Evolutionary conservation across 2,329 filamentous ascomycete species (phyloP), one percentile per base, ranked within the genome.

Genomic region (Neocatenulostroma microsporum): DNA sequence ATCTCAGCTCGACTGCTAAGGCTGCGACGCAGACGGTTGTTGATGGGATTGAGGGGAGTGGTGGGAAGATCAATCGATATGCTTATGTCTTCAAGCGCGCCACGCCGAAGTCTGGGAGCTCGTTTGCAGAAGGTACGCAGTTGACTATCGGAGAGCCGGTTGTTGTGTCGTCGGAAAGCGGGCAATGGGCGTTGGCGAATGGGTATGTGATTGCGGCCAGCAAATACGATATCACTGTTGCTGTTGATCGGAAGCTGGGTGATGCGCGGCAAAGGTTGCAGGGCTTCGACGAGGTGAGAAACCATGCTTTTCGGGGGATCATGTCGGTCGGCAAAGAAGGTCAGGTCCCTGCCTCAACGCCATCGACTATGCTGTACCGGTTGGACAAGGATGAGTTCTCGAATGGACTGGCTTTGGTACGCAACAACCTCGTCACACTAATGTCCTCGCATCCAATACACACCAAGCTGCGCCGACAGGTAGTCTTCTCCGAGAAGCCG

Each of bases 351-450:
- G 35, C 39, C 39, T 37, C 39, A 48, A 36, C 44, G 47, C 32
- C 44, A 35, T 60, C 72, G 3, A 74, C 74, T 3, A 64, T 82
- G 5, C 70, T 77, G 32, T 98, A 94, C 53, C 82, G 91, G 17
- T 69, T 98, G 3, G 91, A 98, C 62, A 95, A 95, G 58, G 91
- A 98, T 53, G 91, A 98, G 56, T 98, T 98, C 62, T 94, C 86
- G 62, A 96, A 94, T 53, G 91, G 91, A 39, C 94, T 98, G 85
- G 87, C 91, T 3, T 82, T 83, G 20, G 84, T 94, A 30, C 80
- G 91, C 36, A 95, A 94, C 62, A 98, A 96, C 50, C 73, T 98
- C 1, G 77, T 96, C 21, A 84, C 88, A 48, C 76, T 94, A 51
- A 96, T 98, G 88, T 52, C 50, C 13, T 43, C 49, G 2, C 49